Base-by-base conservation (phyloP, 441 rosid genomes). In the Erodium moschatum region DNA sequence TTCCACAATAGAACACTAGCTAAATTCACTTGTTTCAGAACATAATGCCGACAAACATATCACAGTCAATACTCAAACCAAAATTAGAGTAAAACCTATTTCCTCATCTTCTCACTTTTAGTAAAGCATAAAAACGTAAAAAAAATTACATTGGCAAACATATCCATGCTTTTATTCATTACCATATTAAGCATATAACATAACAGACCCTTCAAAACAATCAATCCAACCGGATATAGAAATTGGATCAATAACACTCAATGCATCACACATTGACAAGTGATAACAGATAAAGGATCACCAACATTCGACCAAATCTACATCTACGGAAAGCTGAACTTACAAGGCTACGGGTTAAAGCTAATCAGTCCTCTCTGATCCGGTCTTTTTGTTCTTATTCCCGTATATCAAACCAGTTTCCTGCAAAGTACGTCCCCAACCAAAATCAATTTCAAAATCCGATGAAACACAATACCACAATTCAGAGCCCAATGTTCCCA, bases 361-460 rank as follows among this genome's bases (percentile, higher is more conserved):
- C 13, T 67, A 74, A 67, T 64, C 71, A 83, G 8, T 83, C 78
- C 67, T 77, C 74, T 5, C 27, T 0, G 81, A 68, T 72, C 81
- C 64, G 40, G 76, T 68, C 73, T 46, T 81, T 44, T 21, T 31
- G 11, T 85, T 85, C 81, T 89, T 87, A 75, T 79, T 84, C 56
- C 97, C 94, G 50, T 86, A 85, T 60, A 83, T 81, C 89, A 89
- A 75, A 71, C 97, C 97, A 62, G 85, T 89, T 71, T 78, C 88
- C 96, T 91, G 85, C 76, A 77, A 24, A 24, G 2, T 0, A 24
- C 2, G 27, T 24, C 2, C 27, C 27, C 27, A 24, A 24, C 0
- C 2, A 2, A 24, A 24, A 24, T 24, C 27, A 24, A 24, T 24
- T 24, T 24, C 27, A 24, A 24, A n/a, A n/a, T n/a, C n/a, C n/a